A percentile compares a stretch with the other conserved stretches of the same genome.
These are phyloP conservation scores for Cryptococcus neoformans DNA, from an alignment of 1,284 basidiomycete genomes.

Conservation along the genomic window DNA sequence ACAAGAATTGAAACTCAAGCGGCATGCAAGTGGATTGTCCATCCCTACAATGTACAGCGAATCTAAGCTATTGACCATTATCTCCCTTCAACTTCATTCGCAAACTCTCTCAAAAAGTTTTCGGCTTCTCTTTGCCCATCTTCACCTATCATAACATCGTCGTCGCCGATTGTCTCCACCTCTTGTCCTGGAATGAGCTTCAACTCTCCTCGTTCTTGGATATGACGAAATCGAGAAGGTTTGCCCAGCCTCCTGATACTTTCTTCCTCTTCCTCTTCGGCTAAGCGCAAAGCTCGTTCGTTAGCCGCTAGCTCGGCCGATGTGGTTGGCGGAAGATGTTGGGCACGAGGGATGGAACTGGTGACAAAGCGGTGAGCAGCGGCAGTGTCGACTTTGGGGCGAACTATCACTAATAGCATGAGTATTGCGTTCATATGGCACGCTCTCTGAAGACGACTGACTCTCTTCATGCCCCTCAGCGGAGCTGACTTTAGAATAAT, in stretches of 20 bases:
- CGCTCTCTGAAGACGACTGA: slow-evolving; percentile 14
- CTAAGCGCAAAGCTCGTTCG: slow-evolving; percentile 13
- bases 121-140: slow-evolving; percentile 9
- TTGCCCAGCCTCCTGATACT: slow-evolving; percentile 11
- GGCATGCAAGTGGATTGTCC: no score
- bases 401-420: neutral
- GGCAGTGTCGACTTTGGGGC: slow-evolving; percentile 25
- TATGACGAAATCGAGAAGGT: slow-evolving; percentile 26
- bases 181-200: slow-evolving; percentile 17
- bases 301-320: slow-evolving; percentile 12
- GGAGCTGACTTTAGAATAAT: slow-evolving; percentile 39
- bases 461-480: slow-evolving; percentile 34
- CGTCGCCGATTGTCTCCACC: neutral
- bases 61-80: neutral
- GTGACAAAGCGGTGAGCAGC: slow-evolving; percentile 41
- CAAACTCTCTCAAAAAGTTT: slow-evolving; percentile 14
- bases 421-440: neutral
- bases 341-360: slow-evolving; percentile 23
- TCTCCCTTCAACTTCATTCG: slow-evolving; percentile 16
- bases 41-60: neutral
- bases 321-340: slow-evolving; percentile 16
- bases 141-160: neutral
- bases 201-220: slow-evolving; percentile 16
- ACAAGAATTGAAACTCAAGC: no score
- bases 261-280: slow-evolving; percentile 15